Base-by-base conservation (phyloP, 108 stramenopile species). In the Hondaea fermentalgiana region DNA sequence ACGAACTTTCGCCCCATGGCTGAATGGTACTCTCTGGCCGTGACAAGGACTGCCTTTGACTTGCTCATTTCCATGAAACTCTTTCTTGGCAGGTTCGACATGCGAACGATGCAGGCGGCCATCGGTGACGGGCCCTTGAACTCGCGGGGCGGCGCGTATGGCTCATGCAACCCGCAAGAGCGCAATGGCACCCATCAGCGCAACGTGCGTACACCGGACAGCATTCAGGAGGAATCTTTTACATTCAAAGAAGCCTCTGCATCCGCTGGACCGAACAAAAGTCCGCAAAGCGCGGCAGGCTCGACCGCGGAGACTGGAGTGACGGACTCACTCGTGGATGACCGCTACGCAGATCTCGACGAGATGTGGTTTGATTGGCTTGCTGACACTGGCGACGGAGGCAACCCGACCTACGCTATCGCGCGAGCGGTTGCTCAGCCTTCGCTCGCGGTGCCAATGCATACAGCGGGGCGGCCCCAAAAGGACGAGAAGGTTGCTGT, bases 341-440 rank as follows among this genome's bases (percentile, higher is more conserved):
- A 88, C 35, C 59, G 43, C 5, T 87, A 55, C 29, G 69, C 72
- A 23, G 47, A 57, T 25, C 25, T 44, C 16, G 87, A 93, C 25
- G 51, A 90, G 19, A 90, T 94, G 71, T 95, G 94, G 94, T 93
- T 95, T 60, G 94, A 95, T 59, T 95, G 93, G 58, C 90, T 93
- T 58, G 92, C 93, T 59, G 94, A 94, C 89, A 92, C 91, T 45
- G 94, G 94, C 3, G 94, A 95, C 76, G 94, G 94, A 16, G 94
- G 94, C 58, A 92, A 95, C 87, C 92, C 93, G 14, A 92, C 93
- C 0, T 95, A 94, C 58, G 93, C 94, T 90, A 90, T 95, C 16
- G 89, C 94, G 35, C 88, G 93, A 35, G 59, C 92, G 3, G 72
- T 95, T 35, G 94, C 94, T 8, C 94, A 95, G 88, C 93, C 93